Base-by-base conservation (phyloP, 805 yeast species). In the Ogataea degrootiae region DNA sequence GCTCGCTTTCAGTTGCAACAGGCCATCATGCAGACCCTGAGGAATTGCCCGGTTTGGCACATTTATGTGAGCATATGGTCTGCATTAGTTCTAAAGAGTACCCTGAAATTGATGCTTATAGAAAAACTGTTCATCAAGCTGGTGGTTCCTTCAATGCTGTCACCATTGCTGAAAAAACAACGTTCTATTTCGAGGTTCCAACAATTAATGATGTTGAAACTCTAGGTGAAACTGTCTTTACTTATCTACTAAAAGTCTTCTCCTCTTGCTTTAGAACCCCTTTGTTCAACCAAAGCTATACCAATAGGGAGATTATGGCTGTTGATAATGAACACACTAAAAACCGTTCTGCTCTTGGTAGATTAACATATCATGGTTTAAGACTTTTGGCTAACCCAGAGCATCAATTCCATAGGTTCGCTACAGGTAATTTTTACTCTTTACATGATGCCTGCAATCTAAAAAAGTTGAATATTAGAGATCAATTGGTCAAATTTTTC, bases 21-120 rank as follows among this genome's bases (percentile, higher is more conserved):
- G 99, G 99, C 8, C 82, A 96, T 2, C 83, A 82, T 58, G 73
- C 82, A 41, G 97, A 92, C 54, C 92, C 96, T 0, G 70, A 68
- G 6, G 74, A 73, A 5, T 55, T 85, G 1, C 81, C 81, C 0
- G 99, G 99, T 0, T 60, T 92, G 35, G 98, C 98, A 0, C 99
- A 92, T 68, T 75, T 88, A 48, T 85, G 95, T 57, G 97, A 89
- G 59, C 96, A 89, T 62, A 72, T 85, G 74, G 46, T 82, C 2
- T 66, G 79, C 34, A 71, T 74, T 46, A 86, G 84, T 3, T 77
- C 86, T 0, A 79, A 75, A 55, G 65, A 71, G 43, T 82, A 62
- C 51, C 83, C 86, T 0, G 60, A 66, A 17, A 72, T 78, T 1
- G 73, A 71, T 36, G 56, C 58, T 23, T 79, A 78, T 50, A 74